Evolutionary conservation across 768 basidiomycete genomes (phyloP).

Genomic region (Mycena venus): DNA sequence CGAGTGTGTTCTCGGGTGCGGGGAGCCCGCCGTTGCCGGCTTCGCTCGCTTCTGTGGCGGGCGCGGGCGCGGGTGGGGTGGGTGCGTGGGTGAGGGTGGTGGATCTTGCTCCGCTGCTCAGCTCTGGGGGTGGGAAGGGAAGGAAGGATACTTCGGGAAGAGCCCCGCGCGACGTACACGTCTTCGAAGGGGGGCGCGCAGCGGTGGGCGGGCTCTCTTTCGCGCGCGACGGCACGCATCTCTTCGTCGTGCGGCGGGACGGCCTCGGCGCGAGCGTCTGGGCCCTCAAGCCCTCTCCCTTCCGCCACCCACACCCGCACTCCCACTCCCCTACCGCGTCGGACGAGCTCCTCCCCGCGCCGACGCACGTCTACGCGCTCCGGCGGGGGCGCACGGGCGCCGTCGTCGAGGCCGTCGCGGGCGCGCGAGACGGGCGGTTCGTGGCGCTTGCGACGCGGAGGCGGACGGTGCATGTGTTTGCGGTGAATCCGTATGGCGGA

Average conservation of each 20-base stretch:
- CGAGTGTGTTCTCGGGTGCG: not conserved
- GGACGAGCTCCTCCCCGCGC: constrained; percentile 72
- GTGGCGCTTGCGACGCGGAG: constrained; percentile 16
- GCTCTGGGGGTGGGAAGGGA: not conserved
- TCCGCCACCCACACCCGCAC: not conserved
- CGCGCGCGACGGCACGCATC: constrained; percentile 12
- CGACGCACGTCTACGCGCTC: constrained; percentile 23
- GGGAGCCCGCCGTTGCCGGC: not conserved
- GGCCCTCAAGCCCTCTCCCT: constrained; percentile 3
- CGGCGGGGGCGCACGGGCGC: constrained; percentile 32
- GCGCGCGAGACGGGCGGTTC: constrained; percentile 16
- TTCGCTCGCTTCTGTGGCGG: not conserved
- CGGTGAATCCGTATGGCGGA: constrained; percentile 84
- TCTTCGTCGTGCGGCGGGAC: constrained; percentile 28
- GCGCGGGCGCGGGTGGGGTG: constrained; percentile 67
- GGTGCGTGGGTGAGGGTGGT: constrained; percentile 52
- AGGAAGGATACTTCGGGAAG: not conserved
- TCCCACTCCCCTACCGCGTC: constrained; percentile 44
- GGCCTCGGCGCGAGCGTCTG: constrained; percentile 29
- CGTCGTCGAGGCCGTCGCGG: constrained; percentile 13
- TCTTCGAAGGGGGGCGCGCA: constrained; percentile 55
- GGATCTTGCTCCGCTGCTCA: constrained; percentile 13
- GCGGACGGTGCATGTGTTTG: constrained; percentile 46
- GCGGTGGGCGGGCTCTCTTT: constrained; percentile 34
- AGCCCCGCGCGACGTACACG: constrained; percentile 15